These are phyloP conservation scores for Westerdykella aurantiaca DNA, from an alignment of 2,329 filamentous ascomycete genomes.

Conservation along the genomic window DNA sequence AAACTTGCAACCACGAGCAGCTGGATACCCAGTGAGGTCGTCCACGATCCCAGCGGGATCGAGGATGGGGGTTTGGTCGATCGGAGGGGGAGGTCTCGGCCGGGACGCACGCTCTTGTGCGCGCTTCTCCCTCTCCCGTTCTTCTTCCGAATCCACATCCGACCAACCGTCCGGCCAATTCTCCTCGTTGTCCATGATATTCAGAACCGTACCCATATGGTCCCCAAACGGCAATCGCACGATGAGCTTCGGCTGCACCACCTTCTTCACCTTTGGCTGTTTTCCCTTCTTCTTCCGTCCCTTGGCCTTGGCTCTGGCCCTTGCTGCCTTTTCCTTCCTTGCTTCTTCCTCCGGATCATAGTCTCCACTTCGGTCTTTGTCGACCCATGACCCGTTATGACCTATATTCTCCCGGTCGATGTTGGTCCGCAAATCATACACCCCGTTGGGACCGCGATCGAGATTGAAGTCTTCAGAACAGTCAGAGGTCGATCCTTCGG, in stretches of 20 bases:
- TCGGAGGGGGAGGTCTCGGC: conserved; percentile 9
- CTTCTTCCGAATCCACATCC: conserved; percentile 13
- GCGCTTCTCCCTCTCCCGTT: conserved; percentile 6
- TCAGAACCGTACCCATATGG: conserved; percentile 13
- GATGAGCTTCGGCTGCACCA: conserved; percentile 12
- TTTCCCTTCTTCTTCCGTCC: conserved; percentile 5
- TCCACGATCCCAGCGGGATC: conserved; percentile 18
- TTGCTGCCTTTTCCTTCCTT: conserved; percentile 2
- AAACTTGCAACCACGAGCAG: conserved; percentile 28
- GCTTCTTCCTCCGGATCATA: conserved; percentile 27
- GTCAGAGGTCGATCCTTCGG: too few species aligned
- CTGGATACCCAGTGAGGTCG: conserved; percentile 32
- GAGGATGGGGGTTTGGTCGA: conserved; percentile 12
- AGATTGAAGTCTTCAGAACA: too few species aligned
- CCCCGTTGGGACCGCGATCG: too few species aligned
- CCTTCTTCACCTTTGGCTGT: conserved; percentile 6
- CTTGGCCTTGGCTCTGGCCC: conserved; percentile 9
- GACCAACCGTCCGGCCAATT: conserved; percentile 26
- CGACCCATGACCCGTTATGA: conserved; percentile 23
- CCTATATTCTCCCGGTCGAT: conserved; percentile 13
- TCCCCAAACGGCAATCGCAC: conserved; percentile 11
- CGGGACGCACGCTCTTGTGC: not conserved
- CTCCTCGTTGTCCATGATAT: conserved; percentile 18
- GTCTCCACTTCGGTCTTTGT: conserved; percentile 35
- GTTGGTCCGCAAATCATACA: conserved; percentile 20